Evolutionary conservation across 1,284 basidiomycete genomes (phyloP), one percentile per base, ranked within the genome.

Genomic region (Ustilago bromivora): DNA sequence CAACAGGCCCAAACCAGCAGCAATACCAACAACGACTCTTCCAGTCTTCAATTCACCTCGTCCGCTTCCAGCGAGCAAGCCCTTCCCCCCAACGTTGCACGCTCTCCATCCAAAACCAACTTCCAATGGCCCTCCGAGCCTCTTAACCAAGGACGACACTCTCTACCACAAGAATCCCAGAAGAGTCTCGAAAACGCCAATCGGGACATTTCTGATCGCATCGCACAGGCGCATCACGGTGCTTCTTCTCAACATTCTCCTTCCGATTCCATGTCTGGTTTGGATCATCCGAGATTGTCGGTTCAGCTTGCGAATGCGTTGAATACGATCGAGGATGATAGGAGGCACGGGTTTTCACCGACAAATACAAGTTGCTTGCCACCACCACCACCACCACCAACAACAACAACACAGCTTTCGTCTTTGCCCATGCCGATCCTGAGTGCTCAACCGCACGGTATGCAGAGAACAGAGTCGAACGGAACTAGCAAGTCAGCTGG

Each of bases 121-220:
- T 76, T 76, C 35, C 68, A 60, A 19, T 71, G 69, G 69, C 74
- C 74, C 0, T 76, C 69, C 1, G 69, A 76, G 31, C 74, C 74
- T 13, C 43, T 76, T 23, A 71, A 71, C 47, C 40, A 41, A 1
- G 69, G 65, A 12, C 53, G 69, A 32, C 65, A 58, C 6, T 67
- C 74, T 8, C 56, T 71, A 9, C 65, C 74, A 0, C 68, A 76
- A 31, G 64, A 76, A 8, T 71, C 66, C 17, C 74, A 76, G 19
- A 60, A 68, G 56, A 71, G 58, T 28, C 62, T 71, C 12, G 69
- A 76, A 13, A 59, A 71, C 23, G 73, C 62, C 41, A 76, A 67
- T 17, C 64, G 67, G 31, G 64, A 76, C 56, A 62, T 71, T 23
- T 67, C 61, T 12, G 57, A 76, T n/a, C 65, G 65, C 34, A 76